Evolutionary conservation across 1,284 basidiomycete species (phyloP), one percentile per base, ranked within the genome.

Genomic region (Sutorius eximius): DNA sequence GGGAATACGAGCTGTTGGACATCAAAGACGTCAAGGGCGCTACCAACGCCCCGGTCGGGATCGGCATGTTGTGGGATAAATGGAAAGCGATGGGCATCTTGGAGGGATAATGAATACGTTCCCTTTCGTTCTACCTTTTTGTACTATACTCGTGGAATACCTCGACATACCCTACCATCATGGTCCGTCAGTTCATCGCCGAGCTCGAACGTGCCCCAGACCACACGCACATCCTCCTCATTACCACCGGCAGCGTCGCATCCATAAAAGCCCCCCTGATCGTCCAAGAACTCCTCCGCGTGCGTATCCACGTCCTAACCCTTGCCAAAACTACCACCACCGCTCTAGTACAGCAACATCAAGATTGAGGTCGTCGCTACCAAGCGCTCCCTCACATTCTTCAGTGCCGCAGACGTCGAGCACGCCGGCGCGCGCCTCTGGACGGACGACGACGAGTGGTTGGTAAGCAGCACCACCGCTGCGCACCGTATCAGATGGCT

Each of bases 201-300:
- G 71, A 77, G 56, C 54, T 67, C 29, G 75, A 82, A 55, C 76
- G 82, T 18, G 52, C 58, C 9, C 67, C 73, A 15, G 78, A 79
- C 18, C 70, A 72, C 61, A 78, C 75, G 0, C 87, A 98, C 68
- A 82, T 98, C 37, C 75, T 98, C 7, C 75, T 99, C 40, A 87
- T 96, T 49, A 86, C 89, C 0, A 93, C 93, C 0, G 95, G 96
- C 12, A 96, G 93, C 63, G 96, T 99, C 1, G 96, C 96, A 0
- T 93, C 92, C 50, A 83, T 99, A 66, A 98, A 98, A 69, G 85
- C 89, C 1, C 94, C 95, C 1, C 77, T 96, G 37, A 98, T 99
- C 51, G 91, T 94, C 3, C 73, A 82, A 30, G 86, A 86, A 57
- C 77, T 98, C 33, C 74, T 89, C 49, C 74, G 76, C 62, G 94